These are phyloP conservation scores for Neofusicoccum umdonicola DNA, from an alignment of 2,329 filamentous ascomycete species.

Conservation along the genomic window DNA sequence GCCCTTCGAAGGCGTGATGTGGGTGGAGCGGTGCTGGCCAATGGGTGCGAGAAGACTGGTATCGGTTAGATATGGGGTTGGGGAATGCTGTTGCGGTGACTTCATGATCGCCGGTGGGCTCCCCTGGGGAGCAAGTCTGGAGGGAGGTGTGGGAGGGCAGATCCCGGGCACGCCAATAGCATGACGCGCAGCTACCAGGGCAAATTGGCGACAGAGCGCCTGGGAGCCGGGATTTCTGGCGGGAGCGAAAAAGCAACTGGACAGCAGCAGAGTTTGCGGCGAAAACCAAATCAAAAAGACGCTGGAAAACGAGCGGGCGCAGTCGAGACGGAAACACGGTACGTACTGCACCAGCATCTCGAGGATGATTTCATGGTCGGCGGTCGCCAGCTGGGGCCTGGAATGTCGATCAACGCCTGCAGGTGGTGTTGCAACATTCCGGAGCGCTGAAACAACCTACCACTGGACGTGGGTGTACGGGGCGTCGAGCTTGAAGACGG, in stretches of 20 bases:
- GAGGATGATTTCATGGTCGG: slow-evolving; percentile 63
- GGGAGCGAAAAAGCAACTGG: slow-evolving; percentile 1
- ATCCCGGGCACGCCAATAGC: slow-evolving; percentile 6
- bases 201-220: not conserved
- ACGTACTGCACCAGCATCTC: slow-evolving; percentile 51
- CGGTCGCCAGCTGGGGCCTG: slow-evolving; percentile 60
- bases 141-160: not conserved
- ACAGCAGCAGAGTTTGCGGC: not conserved
- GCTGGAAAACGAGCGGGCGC: not conserved
- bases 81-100: slow-evolving; percentile 13
- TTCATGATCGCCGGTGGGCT: slow-evolving; percentile 1
- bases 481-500: slow-evolving; percentile 62
- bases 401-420: slow-evolving; percentile 4
- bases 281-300: not conserved
- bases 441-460: slow-evolving; percentile 41
- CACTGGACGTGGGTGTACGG: slow-evolving; percentile 62
- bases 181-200: not conserved
- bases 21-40: slow-evolving; percentile 57
- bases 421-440: slow-evolving; percentile 7
- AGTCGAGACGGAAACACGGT: not conserved
- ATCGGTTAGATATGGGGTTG: not conserved
- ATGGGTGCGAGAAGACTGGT: slow-evolving; percentile 62
- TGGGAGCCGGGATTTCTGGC: not conserved
- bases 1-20: slow-evolving; percentile 60
- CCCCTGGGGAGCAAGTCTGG: slow-evolving; percentile 2